phyloP scores from a whole-genome alignment of 2,329 filamentous ascomycete species.

The Hypomyces rosellus region DNA sequence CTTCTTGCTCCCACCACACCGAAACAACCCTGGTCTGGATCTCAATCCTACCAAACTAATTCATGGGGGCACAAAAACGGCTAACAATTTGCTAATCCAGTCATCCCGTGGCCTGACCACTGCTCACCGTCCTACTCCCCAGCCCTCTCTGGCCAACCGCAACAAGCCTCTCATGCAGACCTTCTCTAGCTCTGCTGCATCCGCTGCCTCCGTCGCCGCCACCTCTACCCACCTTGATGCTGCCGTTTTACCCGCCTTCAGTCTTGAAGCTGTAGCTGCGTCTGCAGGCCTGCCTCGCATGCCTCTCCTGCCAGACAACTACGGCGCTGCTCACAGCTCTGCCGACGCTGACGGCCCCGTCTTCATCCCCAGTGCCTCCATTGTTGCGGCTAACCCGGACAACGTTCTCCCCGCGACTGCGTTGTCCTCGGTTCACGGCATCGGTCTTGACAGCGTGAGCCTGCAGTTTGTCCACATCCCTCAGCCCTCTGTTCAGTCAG shows the following conservation, averaged over 20 bases:
- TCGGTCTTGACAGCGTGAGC: conserved; percentile 50
- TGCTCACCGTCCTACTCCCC: conserved; percentile 41
- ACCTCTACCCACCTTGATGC: conserved; percentile 42
- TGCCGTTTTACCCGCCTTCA: conserved; percentile 44
- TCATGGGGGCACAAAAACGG: neutral
- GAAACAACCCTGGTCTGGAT: conserved; percentile 7
- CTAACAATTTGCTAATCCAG: conserved; percentile 7
- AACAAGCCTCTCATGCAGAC: conserved; percentile 57
- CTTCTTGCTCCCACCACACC: neutral
- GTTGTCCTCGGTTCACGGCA: conserved; percentile 53
- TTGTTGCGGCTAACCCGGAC: conserved; percentile 53
- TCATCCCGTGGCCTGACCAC: conserved; percentile 39
- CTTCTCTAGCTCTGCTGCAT: conserved; percentile 44
- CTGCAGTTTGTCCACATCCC: conserved; percentile 44
- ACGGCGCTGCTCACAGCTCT: conserved; percentile 36
- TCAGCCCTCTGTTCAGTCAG: conserved; percentile 17
- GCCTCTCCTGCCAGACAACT: conserved; percentile 56
- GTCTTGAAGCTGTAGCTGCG: conserved; percentile 23
- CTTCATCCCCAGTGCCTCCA: conserved; percentile 40
- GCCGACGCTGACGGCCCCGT: conserved; percentile 38
- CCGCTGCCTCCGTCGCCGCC: conserved; percentile 41
- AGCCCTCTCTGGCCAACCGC: conserved; percentile 38
- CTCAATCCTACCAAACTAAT: neutral
- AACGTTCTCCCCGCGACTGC: conserved; percentile 43
- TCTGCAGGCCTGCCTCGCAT: conserved; percentile 42